Base-by-base conservation (phyloP, 306 rosid genomes). In the Cajanus cajan region DNA sequence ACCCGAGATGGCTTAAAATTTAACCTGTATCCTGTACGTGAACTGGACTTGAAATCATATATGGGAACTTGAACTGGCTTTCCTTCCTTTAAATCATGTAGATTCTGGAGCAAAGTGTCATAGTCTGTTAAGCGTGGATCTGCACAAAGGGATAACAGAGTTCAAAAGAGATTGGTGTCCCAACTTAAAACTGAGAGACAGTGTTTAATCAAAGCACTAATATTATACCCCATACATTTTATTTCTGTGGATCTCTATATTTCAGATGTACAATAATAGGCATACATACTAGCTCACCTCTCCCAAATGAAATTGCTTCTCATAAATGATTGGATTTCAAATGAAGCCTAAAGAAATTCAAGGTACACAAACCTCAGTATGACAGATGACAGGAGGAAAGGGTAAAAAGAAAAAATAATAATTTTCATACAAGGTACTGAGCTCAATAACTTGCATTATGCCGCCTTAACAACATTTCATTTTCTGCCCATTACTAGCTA, bases 121-220 rank as follows among this genome's bases (percentile, higher is more conserved):
- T 93, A 96, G 87, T 96, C 99, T 68, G 99, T 96, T 91, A 96
- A 84, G 80, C 99, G 99, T 74, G 99, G 99, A 90, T 96, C 99
- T 96, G 90, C 74, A 25, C 57, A 68, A 73, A 80, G 70, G 68
- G 73, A 82, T 34, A 76, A 39, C 50, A 71, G 50, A 79, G 70
- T 36, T 57, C 68, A 70, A 45, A 57, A 33, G 52, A 78, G 64
- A 72, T 48, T 75, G 33, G 45, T 54, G 18, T 57, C 78, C 40
- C 58, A 80, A 76, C 28, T 76, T 82, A 19, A 83, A 81, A 41
- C 61, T n/a, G 40, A 40, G 59, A 78, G 67, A 63, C 57, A 51
- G 15, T 13, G 21, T 64, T 31, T 59, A 81, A 73, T 18, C 79
- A 80, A 81, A 61, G 69, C 71, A 76, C 21, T 15, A 62, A 74